These are phyloP conservation scores for Camelina sativa DNA, from an alignment of 345 rosid species.

Conservation along the genomic window DNA sequence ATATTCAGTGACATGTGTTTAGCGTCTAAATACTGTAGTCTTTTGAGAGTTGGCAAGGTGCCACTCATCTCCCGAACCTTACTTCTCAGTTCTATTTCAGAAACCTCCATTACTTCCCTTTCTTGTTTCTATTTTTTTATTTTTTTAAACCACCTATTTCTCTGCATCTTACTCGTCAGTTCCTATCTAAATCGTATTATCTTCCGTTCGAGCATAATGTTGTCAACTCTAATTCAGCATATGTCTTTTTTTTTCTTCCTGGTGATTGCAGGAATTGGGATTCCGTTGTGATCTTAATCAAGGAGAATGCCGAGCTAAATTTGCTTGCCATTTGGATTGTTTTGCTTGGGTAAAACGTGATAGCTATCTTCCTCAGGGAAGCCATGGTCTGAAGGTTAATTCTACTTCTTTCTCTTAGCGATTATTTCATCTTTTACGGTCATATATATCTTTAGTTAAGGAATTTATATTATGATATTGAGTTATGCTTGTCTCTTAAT, in stretches of 20 bases:
- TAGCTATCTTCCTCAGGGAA: conserved; percentile 98
- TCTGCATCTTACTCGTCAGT: conserved; percentile 24
- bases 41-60: conserved; percentile 31
- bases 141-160: neutral
- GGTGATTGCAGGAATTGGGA: conserved; percentile 77
- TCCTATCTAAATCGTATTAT: conserved; percentile 18
- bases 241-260: conserved; percentile 29
- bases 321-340: conserved; percentile 96
- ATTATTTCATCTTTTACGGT: conserved; percentile 25
- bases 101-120: neutral
- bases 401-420: conserved; percentile 23
- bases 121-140: neutral
- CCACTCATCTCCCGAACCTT: conserved; percentile 20
- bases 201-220: conserved; percentile 19
- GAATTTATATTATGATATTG: conserved; percentile 13
- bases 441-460: conserved; percentile 14
- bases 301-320: conserved; percentile 95
- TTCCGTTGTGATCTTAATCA: conserved; percentile 86
- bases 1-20: conserved; percentile 29
- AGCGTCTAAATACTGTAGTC: conserved; percentile 17
- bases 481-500: conserved; percentile 35
- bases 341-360: conserved; percentile 99
- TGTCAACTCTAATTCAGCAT: neutral
- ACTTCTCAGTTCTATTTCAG: conserved; percentile 11
- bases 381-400: conserved; percentile 93